A percentile compares a stretch with the other conserved stretches of the same genome.
Conservation (phyloP, 2,329 filamentous ascomycete genomes). For the Colletotrichum coccodes region DNA sequence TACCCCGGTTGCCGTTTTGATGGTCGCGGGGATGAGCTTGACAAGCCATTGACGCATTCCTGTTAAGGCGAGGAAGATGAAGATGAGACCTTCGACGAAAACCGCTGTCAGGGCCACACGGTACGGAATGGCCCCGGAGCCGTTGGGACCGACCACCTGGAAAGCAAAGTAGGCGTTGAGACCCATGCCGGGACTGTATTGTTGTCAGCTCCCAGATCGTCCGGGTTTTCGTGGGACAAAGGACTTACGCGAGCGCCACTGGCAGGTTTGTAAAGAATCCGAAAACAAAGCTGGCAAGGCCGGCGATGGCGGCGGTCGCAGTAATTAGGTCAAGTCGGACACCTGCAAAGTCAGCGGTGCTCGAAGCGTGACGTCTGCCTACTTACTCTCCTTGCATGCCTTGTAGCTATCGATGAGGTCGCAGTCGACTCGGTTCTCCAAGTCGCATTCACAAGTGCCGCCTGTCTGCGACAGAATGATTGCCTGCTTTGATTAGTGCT, state of each 20-base stretch:
- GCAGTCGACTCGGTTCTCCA: conserved; percentile 56
- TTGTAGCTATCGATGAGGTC: conserved; percentile 55
- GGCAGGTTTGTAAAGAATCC: conserved; percentile 86
- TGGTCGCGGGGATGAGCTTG: conserved; percentile 70
- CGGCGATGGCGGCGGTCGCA: conserved; percentile 83
- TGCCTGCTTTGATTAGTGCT: conserved; percentile 56
- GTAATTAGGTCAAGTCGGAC: conserved; percentile 84
- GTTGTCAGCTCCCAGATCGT: conserved; percentile 14
- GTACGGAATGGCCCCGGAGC: conserved; percentile 66
- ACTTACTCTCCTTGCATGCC: conserved; percentile 58
- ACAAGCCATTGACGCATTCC: conserved; percentile 80
- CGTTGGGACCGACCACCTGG: conserved; percentile 72
- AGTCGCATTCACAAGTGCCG: conserved; percentile 77
- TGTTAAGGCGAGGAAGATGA: conserved; percentile 71
- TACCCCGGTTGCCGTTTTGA: conserved; percentile 73
- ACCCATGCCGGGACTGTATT: conserved; percentile 70
- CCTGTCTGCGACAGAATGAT: conserved; percentile 80
- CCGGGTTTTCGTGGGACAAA: background rate
- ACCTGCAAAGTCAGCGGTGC: conserved; percentile 45
- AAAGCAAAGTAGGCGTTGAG: conserved; percentile 76
- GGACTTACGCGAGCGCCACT: conserved; percentile 76
- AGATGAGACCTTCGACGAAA: conserved; percentile 73
- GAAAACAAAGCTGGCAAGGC: conserved; percentile 79
- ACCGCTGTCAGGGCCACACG: conserved; percentile 70
- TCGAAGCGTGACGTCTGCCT: background rate